These are phyloP conservation scores for Colletotrichum sp. DNA, from an alignment of 2,329 filamentous ascomycete genomes.

Conservation along the genomic window DNA sequence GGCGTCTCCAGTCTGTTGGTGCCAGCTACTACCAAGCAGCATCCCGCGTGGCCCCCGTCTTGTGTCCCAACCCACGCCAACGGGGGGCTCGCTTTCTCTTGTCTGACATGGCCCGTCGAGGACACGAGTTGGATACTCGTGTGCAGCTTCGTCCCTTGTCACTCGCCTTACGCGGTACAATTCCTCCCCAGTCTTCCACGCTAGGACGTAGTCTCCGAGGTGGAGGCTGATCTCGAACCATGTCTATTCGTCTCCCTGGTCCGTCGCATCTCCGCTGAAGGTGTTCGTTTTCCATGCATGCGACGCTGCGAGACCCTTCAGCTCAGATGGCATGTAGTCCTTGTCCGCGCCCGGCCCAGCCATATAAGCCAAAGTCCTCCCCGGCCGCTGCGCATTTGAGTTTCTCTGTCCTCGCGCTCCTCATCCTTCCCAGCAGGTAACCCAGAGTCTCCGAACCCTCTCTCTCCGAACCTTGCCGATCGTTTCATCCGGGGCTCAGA, in stretches of 20 bases:
- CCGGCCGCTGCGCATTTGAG: not conserved
- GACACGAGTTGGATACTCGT: not conserved
- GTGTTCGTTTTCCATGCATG: not conserved
- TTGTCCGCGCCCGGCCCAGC: not conserved
- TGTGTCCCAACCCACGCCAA: not conserved
- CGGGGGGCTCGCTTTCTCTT: not conserved
- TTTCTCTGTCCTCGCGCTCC: not conserved
- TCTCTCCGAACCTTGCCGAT: constrained; percentile 1
- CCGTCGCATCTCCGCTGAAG: constrained; percentile 8
- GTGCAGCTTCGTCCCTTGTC: not conserved
- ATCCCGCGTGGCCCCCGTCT: not conserved
- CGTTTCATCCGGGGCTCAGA: constrained; percentile 5
- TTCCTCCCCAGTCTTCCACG: not conserved
- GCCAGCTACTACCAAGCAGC: not conserved
- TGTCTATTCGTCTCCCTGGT: constrained; percentile 19
- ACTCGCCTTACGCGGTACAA: constrained; percentile 5
- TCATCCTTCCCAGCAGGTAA: not conserved
- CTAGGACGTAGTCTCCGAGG: constrained; percentile 8
- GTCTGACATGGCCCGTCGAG: not conserved
- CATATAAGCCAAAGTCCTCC: constrained; percentile 10
- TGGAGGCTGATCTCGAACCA: constrained; percentile 10
- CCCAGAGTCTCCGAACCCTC: not conserved
- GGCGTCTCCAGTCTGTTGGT: not conserved
- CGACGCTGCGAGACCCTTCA: not conserved
- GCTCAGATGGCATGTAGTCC: constrained; percentile 11